A percentile compares a stretch with the other conserved stretches of the same genome.
Conservation (phyloP, 352 stramenopile species). For the Phytophthora pluvialis region DNA sequence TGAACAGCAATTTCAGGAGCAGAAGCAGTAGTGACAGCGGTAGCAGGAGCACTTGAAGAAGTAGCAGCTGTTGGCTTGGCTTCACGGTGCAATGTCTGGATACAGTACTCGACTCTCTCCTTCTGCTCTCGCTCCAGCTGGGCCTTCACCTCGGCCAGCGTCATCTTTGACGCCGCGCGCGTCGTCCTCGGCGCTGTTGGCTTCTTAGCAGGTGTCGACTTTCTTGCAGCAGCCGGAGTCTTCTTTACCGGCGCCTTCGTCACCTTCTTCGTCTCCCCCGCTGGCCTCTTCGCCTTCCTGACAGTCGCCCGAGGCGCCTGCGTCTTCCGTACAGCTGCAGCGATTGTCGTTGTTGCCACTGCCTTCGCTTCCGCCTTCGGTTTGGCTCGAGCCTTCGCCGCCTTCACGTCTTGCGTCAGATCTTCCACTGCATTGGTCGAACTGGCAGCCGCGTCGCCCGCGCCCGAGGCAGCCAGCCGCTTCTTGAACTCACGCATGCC, state of each 20-base stretch:
- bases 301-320: background rate
- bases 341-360: background rate
- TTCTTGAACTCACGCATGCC: slow-evolving; percentile 76
- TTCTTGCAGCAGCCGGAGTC: background rate
- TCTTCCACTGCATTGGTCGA: slow-evolving; percentile 21
- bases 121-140: slow-evolving; percentile 60
- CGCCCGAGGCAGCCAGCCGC: slow-evolving; percentile 38
- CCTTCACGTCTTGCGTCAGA: slow-evolving; percentile 23
- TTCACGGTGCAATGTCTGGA: slow-evolving; percentile 47
- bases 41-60: background rate
- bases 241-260: background rate
- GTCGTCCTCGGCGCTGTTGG: slow-evolving; percentile 8
- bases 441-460: background rate
- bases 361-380: slow-evolving; percentile 1
- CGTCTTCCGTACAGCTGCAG: background rate
- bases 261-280: slow-evolving; percentile 2
- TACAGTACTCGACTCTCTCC: slow-evolving; percentile 52
- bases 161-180: slow-evolving; percentile 17
- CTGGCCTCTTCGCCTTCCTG: background rate
- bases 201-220: slow-evolving; percentile 11
- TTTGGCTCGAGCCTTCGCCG: slow-evolving; percentile 3
- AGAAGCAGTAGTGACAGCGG: background rate
- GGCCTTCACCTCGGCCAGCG: slow-evolving; percentile 51
- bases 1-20: background rate
- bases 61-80: background rate